Evolutionary conservation across 441 rosid species (phyloP).

Genomic region (Geranium incanum): DNA sequence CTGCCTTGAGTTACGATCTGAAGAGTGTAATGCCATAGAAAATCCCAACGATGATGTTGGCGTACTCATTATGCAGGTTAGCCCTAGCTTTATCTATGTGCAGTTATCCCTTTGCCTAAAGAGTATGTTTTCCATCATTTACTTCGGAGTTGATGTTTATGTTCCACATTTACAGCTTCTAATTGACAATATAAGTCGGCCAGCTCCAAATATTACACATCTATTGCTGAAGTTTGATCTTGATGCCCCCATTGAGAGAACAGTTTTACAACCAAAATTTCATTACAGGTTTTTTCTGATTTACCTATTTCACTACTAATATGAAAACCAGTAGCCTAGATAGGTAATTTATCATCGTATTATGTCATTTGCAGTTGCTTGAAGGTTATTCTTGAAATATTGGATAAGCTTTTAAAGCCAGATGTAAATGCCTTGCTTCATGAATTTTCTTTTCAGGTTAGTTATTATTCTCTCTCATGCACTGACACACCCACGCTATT

Average conservation of each 20-base stretch:
- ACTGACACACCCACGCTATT: background rate
- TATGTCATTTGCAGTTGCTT: conserved; percentile 57
- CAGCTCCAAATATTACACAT: conserved; percentile 89
- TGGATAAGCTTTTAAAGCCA: conserved; percentile 72
- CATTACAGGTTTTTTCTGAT: conserved; percentile 65
- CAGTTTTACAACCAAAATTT: conserved; percentile 86
- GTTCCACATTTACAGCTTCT: conserved; percentile 53
- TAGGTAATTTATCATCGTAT: conserved; percentile 12
- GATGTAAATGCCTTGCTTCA: conserved; percentile 73
- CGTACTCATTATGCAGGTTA: conserved; percentile 84
- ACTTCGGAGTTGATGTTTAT: conserved; percentile 3
- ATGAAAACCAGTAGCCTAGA: background rate
- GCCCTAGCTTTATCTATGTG: conserved; percentile 19
- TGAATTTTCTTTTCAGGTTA: conserved; percentile 93
- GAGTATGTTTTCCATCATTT: background rate
- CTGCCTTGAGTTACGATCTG: conserved; percentile 81
- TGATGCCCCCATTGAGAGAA: conserved; percentile 66
- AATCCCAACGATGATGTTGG: conserved; percentile 74
- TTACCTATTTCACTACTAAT: conserved; percentile 2
- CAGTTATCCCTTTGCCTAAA: background rate
- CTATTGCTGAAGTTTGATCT: conserved; percentile 87
- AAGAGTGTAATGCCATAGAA: conserved; percentile 67
- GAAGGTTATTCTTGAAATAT: conserved; percentile 83
- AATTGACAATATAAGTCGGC: conserved; percentile 72
- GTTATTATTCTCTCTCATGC: conserved; percentile 14